Base-by-base conservation (phyloP, 1,284 basidiomycete species). In the Ceratobasidium sp. region DNA sequence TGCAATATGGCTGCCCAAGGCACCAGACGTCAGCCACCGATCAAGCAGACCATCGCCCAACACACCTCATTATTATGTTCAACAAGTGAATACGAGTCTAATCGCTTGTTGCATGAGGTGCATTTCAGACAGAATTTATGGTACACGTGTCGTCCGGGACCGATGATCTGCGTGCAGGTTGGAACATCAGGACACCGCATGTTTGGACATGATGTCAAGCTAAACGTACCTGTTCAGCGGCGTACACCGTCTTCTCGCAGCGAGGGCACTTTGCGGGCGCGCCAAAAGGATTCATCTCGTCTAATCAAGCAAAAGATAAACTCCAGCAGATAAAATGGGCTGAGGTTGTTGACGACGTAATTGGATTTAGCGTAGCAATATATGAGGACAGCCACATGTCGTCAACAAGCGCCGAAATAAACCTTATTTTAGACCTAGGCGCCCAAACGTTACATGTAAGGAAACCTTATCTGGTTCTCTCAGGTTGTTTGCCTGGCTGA, bases 51-150 rank as follows among this genome's bases (percentile, higher is more conserved):
- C 19, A 29, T 57, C 51, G 50, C 15, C 50, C 62, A 50, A 79
- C 89, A 77, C 77, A 91, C 91, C 86, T 91, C 84, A 80, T 91
- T 85, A 79, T 94, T 88, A 80, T 94, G 93, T 80, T 94, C 93
- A 9, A 93, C 83, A 22, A 94, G 84, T 27, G 86, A 89, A 73
- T 87, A 84, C 0, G 93, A 93, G 80, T 94, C 93, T 9, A 94
- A 84, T 56, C 92, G 86, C 80, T 92, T 93, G 79, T 86, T 88
- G 79, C 92, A 93, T 36, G 84, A 84, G 63, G 85, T 89, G 81
- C 93, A 94, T 9, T 89, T 85, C 54, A 93, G 85, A 83, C 93
- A 94, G 31, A 89, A 88, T 91, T 91, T 94, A 82, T 94, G 92
- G 80, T 94, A 94, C 41, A 92, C 84, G 92, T 93, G 77, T 11